These are phyloP conservation scores for Camellia japonica DNA, from an alignment of 148 eudicot species.

Conservation along the genomic window DNA sequence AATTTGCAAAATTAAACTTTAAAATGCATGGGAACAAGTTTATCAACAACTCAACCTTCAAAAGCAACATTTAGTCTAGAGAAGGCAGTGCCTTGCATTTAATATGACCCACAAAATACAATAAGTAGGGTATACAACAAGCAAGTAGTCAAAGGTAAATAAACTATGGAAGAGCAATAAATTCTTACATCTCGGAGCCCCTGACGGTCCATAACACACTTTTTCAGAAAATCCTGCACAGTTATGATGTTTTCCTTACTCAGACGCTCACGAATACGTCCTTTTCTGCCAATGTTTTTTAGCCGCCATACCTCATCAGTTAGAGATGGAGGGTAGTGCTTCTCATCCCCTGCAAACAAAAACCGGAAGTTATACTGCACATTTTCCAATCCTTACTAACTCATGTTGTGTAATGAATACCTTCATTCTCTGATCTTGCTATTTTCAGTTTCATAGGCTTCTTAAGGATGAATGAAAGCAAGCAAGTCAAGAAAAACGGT, in stretches of 20 bases:
- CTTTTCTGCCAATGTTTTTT: conserved; percentile 16
- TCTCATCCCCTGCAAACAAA: conserved; percentile 26
- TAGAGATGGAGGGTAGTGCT: conserved; percentile 21
- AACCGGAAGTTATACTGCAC: background rate
- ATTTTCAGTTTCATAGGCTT: background rate
- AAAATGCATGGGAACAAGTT: too few species aligned
- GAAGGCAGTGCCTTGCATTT: too few species aligned
- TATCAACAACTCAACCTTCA: too few species aligned
- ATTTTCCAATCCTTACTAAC: background rate
- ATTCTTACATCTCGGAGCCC: conserved; percentile 27
- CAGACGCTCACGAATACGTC: conserved; percentile 11
- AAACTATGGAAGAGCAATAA: background rate
- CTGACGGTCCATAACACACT: conserved; percentile 19
- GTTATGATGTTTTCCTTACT: conserved; percentile 9
- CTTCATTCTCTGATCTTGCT: background rate
- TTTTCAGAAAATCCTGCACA: conserved; percentile 29
- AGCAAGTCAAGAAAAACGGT: background rate
- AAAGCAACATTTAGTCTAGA: too few species aligned
- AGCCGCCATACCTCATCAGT: conserved; percentile 25
- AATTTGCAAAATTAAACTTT: background rate
- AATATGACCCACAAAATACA: background rate
- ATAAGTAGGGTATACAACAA: background rate
- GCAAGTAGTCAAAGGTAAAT: background rate
- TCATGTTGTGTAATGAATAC: background rate
- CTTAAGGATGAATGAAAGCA: background rate